These are phyloP conservation scores for Spergularia azorica DNA, from an alignment of 179 eudicot genomes.

Conservation along the genomic window DNA sequence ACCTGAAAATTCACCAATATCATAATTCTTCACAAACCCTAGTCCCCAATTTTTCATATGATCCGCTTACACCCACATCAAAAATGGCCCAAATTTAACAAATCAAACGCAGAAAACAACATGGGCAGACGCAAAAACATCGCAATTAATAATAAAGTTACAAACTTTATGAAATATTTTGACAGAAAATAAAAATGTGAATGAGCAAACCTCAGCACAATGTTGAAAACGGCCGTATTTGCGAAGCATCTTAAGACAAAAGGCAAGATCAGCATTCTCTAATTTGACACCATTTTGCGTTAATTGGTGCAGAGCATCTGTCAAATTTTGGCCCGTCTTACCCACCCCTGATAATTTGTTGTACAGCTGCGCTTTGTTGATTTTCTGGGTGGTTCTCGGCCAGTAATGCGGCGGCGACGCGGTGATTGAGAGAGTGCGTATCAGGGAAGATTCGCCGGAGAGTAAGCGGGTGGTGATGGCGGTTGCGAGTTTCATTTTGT, in stretches of 20 bases:
- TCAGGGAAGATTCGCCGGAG: conserved; percentile 15
- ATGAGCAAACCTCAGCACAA: conserved; percentile 52
- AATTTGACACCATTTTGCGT: conserved; percentile 34
- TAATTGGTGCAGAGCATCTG: conserved; percentile 38
- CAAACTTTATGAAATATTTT: too few relatives aligned
- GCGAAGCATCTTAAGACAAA: conserved; percentile 54
- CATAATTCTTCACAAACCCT: too few relatives aligned
- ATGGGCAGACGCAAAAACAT: too few relatives aligned
- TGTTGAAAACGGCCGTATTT: conserved; percentile 31
- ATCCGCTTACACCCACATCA: too few relatives aligned
- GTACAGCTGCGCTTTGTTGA: conserved; percentile 35
- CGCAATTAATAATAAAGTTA: too few relatives aligned
- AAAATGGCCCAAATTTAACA: too few relatives aligned
- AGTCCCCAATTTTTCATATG: too few relatives aligned
- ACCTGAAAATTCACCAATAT: too few relatives aligned
- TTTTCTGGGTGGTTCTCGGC: background rate
- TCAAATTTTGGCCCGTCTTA: conserved; percentile 32
- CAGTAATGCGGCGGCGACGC: background rate
- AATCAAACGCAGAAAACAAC: too few relatives aligned
- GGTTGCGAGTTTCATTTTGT: background rate
- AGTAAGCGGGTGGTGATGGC: too few relatives aligned
- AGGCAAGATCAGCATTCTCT: conserved; percentile 32
- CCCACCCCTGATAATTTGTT: conserved; percentile 44
- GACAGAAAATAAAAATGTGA: background rate
- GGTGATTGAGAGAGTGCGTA: conserved; percentile 24